Evolutionary conservation across 371 early-diverging fungal genomes (phyloP), one percentile per base, ranked within the genome.

Genomic region (Lichtheimia hyalospora): DNA sequence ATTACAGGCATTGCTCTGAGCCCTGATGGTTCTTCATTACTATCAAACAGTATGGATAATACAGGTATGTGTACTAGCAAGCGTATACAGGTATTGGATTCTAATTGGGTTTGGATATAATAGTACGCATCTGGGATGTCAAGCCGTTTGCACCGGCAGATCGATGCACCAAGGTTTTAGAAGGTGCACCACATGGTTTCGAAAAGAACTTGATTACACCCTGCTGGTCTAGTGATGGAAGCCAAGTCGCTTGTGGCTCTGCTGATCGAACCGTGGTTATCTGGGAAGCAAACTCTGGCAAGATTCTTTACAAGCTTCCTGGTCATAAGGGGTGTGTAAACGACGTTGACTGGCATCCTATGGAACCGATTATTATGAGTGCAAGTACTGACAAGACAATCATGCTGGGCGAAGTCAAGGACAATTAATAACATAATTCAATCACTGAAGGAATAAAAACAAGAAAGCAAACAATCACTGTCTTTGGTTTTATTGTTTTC

Each of bases 251-350:
- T 0, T 86, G 90, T 25, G 99, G 99, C 6, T 84, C 92, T 57
- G 95, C 91, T 7, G 99, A 99, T 68, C 85, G 98, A 61, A 86
- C 91, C 0, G 91, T 97, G 25, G 92, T 95, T 0, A 88, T 99
- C 41, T 99, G 99, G 99, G 90, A 95, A 63, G 87, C 90, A 4
- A 68, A 83, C n/a, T 89, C 90, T 21, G 84, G 89, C 48, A 86
- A 89, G 62, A 92, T 96, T 50, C 75, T 92, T 24, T 95, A 93
- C 81, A 98, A 96, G 78, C 66, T 98, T 27, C 96, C 95, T 15
- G 99, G 99, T 0, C 99, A 99, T 75, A 95, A 95, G 68, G 96
- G 92, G 15, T 89, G 89, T 61, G 96, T 98, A 3, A 99, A 94
- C 61, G 94, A 96, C 51, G 98, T 98, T 0, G 97, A 96, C 66